These are phyloP conservation scores for Leishmania mexicana DNA, from an alignment of 208 protist species.

Conservation along the genomic window DNA sequence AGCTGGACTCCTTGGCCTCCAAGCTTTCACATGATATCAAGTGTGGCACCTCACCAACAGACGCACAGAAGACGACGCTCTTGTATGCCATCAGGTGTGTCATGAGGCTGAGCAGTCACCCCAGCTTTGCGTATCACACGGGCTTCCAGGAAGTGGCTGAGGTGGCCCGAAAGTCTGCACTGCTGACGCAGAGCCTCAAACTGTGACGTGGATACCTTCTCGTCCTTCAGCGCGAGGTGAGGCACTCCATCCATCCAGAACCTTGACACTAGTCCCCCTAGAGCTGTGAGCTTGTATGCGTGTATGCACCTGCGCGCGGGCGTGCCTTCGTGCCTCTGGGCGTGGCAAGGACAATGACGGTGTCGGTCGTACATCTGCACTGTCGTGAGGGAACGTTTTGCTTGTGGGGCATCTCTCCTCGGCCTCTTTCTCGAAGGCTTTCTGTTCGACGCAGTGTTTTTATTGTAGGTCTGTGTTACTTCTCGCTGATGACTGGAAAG, in stretches of 20 bases:
- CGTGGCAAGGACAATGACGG: background rate
- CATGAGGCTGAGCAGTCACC: slow-evolving; percentile 34
- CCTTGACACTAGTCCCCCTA: background rate
- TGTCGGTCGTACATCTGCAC: background rate
- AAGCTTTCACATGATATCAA: slow-evolving; percentile 52
- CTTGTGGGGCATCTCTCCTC: background rate
- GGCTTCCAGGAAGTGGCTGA: slow-evolving; percentile 47
- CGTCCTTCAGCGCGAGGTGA: background rate
- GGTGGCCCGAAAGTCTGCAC: slow-evolving; percentile 20
- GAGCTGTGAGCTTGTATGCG: no score
- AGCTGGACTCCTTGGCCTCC: slow-evolving; percentile 39
- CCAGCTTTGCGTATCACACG: slow-evolving; percentile 38
- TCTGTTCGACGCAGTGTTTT: background rate
- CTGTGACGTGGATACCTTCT: slow-evolving; percentile 4
- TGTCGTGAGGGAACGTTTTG: background rate
- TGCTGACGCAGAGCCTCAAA: slow-evolving; percentile 31
- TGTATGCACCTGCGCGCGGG: background rate
- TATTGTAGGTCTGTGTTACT: no score
- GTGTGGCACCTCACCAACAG: slow-evolving; percentile 18
- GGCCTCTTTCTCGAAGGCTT: background rate
- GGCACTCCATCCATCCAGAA: background rate
- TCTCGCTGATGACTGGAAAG: background rate
- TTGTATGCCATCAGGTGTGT: slow-evolving; percentile 46
- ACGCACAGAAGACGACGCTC: slow-evolving; percentile 36
- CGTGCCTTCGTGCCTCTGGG: background rate